phyloP scores from a whole-genome alignment of 305 asterid genomes.

The Fraxinus nigra region DNA sequence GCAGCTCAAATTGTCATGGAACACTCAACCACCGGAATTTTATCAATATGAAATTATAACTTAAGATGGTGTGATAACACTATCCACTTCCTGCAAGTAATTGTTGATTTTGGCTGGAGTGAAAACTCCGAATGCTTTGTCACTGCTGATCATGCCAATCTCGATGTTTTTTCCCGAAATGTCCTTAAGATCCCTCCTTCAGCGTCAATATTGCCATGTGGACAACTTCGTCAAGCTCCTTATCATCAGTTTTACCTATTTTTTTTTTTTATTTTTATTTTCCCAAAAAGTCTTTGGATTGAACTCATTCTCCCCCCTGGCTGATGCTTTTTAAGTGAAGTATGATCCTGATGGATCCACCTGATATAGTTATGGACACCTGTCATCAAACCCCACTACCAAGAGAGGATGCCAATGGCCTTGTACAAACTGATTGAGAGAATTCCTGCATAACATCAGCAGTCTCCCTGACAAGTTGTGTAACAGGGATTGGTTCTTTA shows the following conservation, averaged over 20 bases:
- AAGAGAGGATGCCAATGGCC: background rate
- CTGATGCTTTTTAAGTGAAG: conserved; percentile 98
- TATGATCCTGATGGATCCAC: conserved; percentile 98
- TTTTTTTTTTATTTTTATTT: conserved; percentile 34
- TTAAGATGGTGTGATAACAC: background rate
- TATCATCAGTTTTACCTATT: conserved; percentile 73
- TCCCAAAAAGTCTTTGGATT: conserved; percentile 95
- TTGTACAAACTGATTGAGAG: background rate
- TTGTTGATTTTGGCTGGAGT: conserved; percentile 49
- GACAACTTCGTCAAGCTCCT: conserved; percentile 95
- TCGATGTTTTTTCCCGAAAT: conserved; percentile 83
- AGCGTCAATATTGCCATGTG: conserved; percentile 95
- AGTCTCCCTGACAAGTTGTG: background rate
- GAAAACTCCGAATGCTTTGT: conserved; percentile 60
- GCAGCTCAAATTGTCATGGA: background rate
- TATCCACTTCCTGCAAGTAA: conserved; percentile 55
- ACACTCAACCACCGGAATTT: background rate
- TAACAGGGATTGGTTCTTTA: conserved; percentile 35
- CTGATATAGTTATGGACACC: conserved; percentile 19
- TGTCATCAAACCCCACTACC: background rate
- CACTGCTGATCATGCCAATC: conserved; percentile 81
- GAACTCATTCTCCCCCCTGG: conserved; percentile 94
- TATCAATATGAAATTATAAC: background rate
- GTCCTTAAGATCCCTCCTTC: conserved; percentile 96
- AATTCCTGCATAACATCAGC: background rate